A percentile compares a stretch with the other conserved stretches of the same genome.
These are phyloP conservation scores for Barbarea vulgaris DNA, from an alignment of 345 rosid species.

Conservation along the genomic window DNA sequence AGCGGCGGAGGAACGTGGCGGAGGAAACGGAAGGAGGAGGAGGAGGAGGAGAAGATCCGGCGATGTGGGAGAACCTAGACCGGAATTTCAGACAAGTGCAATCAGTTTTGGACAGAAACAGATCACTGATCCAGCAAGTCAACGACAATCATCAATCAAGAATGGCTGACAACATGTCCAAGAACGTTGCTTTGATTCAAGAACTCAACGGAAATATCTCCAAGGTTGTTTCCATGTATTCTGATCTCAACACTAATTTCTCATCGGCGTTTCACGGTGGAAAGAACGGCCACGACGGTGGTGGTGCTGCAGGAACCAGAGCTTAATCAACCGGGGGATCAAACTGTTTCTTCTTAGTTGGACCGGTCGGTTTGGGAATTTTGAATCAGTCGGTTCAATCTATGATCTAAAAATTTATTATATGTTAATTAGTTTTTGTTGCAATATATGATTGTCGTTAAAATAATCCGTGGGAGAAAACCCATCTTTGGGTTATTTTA, in stretches of 20 bases:
- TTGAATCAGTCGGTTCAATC: constrained; percentile 19
- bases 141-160: constrained; percentile 88
- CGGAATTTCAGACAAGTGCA: constrained; percentile 66
- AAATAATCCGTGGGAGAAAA: constrained; percentile 43
- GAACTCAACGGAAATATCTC: constrained; percentile 85
- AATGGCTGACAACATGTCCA: constrained; percentile 76
- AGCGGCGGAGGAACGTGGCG: constrained; percentile 38
- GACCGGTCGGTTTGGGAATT: constrained; percentile 38
- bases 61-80: constrained; percentile 63
- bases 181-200: constrained; percentile 87
- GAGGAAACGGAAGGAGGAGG: constrained; percentile 27
- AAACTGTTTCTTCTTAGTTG: constrained; percentile 17
- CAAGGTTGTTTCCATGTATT: constrained; percentile 76
- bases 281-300: constrained; percentile 32
- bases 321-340: constrained; percentile 28
- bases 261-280: constrained; percentile 47
- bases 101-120: constrained; percentile 80
- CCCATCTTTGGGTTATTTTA: constrained; percentile 43
- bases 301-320: constrained; percentile 38
- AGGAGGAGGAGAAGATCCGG: constrained; percentile 51
- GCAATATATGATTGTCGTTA: constrained; percentile 40
- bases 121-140: constrained; percentile 77
- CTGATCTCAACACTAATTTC: constrained; percentile 59
- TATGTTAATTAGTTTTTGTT: constrained; percentile 30
- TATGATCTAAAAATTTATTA: not conserved